phyloP scores from a whole-genome alignment of 805 yeast species.

The Yarrowia osloensis region DNA sequence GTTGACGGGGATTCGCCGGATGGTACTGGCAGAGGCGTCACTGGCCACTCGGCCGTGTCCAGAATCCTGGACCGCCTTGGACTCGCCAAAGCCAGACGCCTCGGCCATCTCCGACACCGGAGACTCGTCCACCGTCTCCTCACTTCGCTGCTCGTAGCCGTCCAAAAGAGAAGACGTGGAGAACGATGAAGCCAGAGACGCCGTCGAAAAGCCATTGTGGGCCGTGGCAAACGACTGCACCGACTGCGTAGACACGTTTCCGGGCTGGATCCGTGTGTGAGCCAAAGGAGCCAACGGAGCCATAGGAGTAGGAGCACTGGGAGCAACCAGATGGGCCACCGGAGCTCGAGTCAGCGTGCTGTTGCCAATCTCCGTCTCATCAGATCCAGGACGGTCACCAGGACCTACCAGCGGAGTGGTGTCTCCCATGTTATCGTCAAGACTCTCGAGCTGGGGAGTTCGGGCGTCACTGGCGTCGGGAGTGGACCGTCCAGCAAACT shows the following conservation, averaged over 20 bases:
- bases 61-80: neutral
- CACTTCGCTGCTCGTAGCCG: slow-evolving; percentile 20
- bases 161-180: slow-evolving; percentile 22
- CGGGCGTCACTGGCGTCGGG: slow-evolving; percentile 18
- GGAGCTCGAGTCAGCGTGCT: slow-evolving; percentile 7
- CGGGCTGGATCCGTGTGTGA: neutral
- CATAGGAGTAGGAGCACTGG: slow-evolving; percentile 18
- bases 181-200: slow-evolving; percentile 12
- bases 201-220: slow-evolving; percentile 13
- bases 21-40: neutral
- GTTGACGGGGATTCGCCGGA: neutral
- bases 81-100: slow-evolving; percentile 16
- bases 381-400: neutral
- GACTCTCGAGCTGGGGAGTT: neutral
- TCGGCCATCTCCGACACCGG: slow-evolving; percentile 17
- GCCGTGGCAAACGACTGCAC: slow-evolving; percentile 20
- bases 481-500: slow-evolving; percentile 15
- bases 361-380: neutral
- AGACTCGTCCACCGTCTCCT: slow-evolving; percentile 23
- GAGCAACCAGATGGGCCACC: slow-evolving; percentile 6
- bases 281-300: neutral
- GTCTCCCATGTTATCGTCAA: neutral
- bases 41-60: neutral
- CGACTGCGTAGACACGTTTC: slow-evolving; percentile 5
- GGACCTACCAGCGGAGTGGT: neutral